phyloP scores from a whole-genome alignment of 176 grass and related monocot genomes.

The Chloris gayana region DNA sequence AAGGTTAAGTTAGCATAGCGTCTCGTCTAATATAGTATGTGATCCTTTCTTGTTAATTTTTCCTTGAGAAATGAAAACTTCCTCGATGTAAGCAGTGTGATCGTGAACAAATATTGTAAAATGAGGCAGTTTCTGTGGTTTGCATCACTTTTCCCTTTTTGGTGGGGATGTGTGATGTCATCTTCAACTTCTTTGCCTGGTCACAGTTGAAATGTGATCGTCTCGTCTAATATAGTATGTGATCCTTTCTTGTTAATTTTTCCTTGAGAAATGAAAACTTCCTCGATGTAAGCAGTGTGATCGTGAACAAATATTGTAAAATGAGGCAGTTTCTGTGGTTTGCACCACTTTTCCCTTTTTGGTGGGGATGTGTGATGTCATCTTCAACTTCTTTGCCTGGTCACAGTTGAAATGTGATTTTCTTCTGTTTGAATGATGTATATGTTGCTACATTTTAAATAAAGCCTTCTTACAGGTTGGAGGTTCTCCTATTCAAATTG shows the following conservation, averaged over 20 bases:
- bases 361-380: not conserved
- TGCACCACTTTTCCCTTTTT: not conserved
- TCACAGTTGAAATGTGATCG: too few species aligned
- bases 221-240: not conserved
- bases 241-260: not conserved
- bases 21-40: not conserved
- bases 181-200: constrained; percentile 5
- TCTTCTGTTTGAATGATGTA: not conserved
- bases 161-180: not conserved
- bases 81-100: not conserved
- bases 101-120: not conserved
- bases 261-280: not conserved
- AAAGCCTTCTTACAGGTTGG: constrained; percentile 59
- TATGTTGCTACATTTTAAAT: constrained; percentile 28
- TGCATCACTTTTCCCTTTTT: not conserved
- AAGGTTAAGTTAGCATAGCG: not conserved
- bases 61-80: not conserved
- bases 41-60: not conserved
- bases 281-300: not conserved
- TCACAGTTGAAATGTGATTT: not conserved
- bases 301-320: not conserved
- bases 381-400: constrained; percentile 5
- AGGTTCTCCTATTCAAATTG: constrained; percentile 89
- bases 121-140: not conserved
- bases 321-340: not conserved